Evolutionary conservation across 169 alveolate species (phyloP), one percentile per base, ranked within the genome.

Genomic region (Eimeria brunetti): DNA sequence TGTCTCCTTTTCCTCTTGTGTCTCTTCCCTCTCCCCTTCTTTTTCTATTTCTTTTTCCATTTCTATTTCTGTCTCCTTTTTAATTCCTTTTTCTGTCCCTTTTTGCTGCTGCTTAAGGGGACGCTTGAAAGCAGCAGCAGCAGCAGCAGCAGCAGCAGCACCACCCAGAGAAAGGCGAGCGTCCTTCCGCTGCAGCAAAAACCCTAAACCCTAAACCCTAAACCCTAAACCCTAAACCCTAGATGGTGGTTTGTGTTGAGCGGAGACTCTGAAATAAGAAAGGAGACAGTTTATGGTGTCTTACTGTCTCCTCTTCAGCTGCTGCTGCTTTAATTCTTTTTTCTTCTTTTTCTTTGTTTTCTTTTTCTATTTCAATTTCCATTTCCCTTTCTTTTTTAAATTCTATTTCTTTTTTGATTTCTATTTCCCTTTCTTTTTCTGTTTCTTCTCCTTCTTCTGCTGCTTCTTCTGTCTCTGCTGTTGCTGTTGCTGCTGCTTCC

Each of bases 61-160:
- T 80, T 20, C 46, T 44, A 5, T n/a, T 44, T 33, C 14, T 80
- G 38, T 27, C 36, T n/a, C 11, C 30, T 44, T 27, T 75, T 58
- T 36, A 8, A 2, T 80, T 49, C 71, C 27, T 24, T 44, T 44
- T 9, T 46, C 44, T 27, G 33, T 11, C 58, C 53, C 36, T n/a
- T n/a, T 73, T 9, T 30, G 53, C 71, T 27, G 33, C n/a, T 46
- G 44, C 36, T 30, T 46, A 6, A 24, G 8, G 2, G 67, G 44
- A 1, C 71, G 58, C 44, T 80, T 80, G 8, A 80, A 51, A 12
- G 89, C 69, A 24, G 89, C 62, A 24, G n/a, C 89, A 24, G 89
- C 69, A 22, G 89, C 89, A 46, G 62, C 89, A 18, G 53, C 89
- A 18, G 53, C 46, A 14, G 62, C 62, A 14, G 88, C 88, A 18